These are phyloP conservation scores for Macadamia integrifolia DNA, from an alignment of 164 flowering plant genomes.

Conservation along the genomic window DNA sequence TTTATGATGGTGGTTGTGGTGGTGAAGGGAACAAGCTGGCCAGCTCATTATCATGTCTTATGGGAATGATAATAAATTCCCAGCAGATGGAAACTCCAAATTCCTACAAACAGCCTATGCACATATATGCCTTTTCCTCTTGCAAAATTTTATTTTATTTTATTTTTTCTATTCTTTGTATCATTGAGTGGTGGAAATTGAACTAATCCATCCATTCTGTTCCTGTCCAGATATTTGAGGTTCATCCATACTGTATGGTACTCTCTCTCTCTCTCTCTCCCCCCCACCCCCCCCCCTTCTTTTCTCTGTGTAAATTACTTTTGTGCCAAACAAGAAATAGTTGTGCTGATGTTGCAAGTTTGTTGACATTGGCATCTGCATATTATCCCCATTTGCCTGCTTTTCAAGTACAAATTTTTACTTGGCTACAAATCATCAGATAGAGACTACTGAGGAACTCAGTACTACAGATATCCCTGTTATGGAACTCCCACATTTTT, in stretches of 20 bases:
- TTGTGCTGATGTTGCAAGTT: not conserved
- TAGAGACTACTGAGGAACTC: not conserved
- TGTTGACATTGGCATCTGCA: not conserved
- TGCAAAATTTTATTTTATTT: not conserved
- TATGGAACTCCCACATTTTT: not conserved
- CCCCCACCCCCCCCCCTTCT: no score
- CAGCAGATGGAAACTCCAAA: constrained; percentile 17
- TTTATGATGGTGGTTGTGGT: not conserved
- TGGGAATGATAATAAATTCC: constrained; percentile 58
- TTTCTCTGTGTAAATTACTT: no score
- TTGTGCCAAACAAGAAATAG: no score
- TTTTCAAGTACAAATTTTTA: not conserved
- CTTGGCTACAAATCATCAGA: not conserved
- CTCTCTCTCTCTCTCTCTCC: no score
- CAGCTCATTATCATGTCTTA: constrained; percentile 70
- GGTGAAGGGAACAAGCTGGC: constrained; percentile 66
- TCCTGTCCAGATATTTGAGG: not conserved
- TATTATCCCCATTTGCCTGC: constrained; percentile 2
- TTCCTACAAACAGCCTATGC: constrained; percentile 48
- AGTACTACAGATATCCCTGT: not conserved
- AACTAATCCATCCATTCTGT: not conserved
- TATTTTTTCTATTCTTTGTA: no score
- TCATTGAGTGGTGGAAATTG: not conserved
- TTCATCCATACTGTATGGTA: not conserved
- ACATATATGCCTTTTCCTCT: not conserved